Conservation (phyloP, 2,329 filamentous ascomycete species). For the Ploettnerulaceae sp. region DNA sequence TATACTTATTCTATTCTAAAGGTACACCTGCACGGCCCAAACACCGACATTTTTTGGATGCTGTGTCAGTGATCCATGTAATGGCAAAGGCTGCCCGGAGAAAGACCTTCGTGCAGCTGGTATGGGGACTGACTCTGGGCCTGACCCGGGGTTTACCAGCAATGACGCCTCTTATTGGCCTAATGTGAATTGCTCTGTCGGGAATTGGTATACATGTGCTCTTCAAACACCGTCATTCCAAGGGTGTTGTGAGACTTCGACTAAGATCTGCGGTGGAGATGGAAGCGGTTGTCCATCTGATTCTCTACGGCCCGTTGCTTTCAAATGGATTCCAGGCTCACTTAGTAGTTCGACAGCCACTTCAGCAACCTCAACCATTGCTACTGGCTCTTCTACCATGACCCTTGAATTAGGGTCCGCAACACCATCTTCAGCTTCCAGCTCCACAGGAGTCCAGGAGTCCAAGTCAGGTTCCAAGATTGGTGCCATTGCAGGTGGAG, state of each 20-base stretch:
- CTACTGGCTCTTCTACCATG: not conserved
- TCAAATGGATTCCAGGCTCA: not conserved
- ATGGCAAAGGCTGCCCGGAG: conserved; percentile 14
- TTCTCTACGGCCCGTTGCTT: not conserved
- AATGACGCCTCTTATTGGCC: conserved; percentile 18
- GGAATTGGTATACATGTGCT: conserved; percentile 14
- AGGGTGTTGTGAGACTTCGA: conserved; percentile 15
- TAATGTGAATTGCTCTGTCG: conserved; percentile 14
- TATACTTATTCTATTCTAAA: not conserved
- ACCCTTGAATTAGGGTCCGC: not conserved
- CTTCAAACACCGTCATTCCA: conserved; percentile 16
- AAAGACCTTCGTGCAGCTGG: conserved; percentile 16
- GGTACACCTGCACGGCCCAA: conserved; percentile 20
- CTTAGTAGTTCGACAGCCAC: not conserved
- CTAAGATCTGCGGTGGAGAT: conserved; percentile 13
- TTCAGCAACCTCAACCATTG: not conserved
- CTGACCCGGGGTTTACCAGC: conserved; percentile 3
- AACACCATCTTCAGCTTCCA: not conserved
- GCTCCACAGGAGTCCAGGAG: not conserved
- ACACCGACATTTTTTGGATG: conserved; percentile 20
- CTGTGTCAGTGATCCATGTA: conserved; percentile 20
- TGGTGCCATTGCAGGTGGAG: conserved; percentile 3
- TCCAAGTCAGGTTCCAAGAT: not conserved
- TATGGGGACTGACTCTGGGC: conserved; percentile 10
- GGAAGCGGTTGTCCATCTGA: not conserved